A percentile compares a stretch with the other conserved stretches of the same genome.
These are phyloP conservation scores for Penicillium riverlandense DNA, from an alignment of 495 filamentous ascomycete species.

Conservation along the genomic window DNA sequence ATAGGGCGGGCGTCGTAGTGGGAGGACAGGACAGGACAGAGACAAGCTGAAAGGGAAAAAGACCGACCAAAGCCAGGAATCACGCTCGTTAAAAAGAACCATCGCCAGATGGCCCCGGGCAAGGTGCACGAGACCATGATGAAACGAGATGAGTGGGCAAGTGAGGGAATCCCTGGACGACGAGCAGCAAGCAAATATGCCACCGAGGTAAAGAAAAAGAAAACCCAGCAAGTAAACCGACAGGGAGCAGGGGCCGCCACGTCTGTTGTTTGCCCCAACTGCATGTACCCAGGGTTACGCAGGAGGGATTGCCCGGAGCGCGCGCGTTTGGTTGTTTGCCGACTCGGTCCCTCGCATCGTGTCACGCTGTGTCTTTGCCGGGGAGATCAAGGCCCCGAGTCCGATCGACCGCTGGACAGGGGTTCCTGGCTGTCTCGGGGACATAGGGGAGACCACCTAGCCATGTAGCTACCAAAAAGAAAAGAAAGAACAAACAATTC, in stretches of 20 bases:
- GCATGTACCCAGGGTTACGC: slow-evolving; percentile 11
- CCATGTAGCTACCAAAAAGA: not conserved
- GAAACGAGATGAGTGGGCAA: slow-evolving; percentile 15
- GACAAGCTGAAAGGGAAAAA: slow-evolving; percentile 2
- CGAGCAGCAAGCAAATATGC: slow-evolving; percentile 18
- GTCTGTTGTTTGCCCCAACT: too few species aligned
- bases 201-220: slow-evolving; percentile 19
- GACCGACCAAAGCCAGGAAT: slow-evolving; percentile 7
- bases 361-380: too few species aligned
- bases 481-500: not conserved
- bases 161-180: slow-evolving; percentile 24
- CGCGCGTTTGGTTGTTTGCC: too few species aligned
- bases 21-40: not conserved
- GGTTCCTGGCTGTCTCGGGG: too few species aligned
- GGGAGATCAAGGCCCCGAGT: too few species aligned
- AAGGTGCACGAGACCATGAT: slow-evolving; percentile 24
- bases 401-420: too few species aligned
- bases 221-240: not conserved
- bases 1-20: not conserved
- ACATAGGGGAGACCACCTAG: too few species aligned
- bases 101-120: slow-evolving; percentile 10
- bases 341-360: too few species aligned
- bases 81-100: slow-evolving; percentile 22
- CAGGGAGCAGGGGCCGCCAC: not conserved
- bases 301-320: slow-evolving; percentile 6